Conservation (phyloP, 2,329 filamentous ascomycete species). For the Alternaria longipes region DNA sequence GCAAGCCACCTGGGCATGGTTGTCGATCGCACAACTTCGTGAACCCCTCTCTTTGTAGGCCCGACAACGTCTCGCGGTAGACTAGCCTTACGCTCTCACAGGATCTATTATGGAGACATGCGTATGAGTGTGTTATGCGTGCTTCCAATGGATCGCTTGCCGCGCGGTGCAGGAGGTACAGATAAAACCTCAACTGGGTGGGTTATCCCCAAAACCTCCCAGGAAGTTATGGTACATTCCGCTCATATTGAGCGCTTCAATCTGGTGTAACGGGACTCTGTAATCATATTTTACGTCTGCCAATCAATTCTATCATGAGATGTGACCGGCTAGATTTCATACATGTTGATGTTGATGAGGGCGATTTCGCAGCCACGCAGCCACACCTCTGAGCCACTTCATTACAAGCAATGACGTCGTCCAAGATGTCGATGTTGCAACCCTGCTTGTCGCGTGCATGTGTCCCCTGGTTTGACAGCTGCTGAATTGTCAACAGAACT, state of each 20-base stretch:
- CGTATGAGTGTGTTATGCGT: neutral
- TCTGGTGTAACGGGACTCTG: accelerated
- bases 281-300: neutral
- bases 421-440: neutral
- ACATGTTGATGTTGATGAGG: neutral
- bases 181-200: neutral
- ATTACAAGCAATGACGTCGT: constrained; percentile 18
- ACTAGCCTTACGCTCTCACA: neutral
- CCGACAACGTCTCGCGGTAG: accelerated
- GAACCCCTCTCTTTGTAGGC: neutral
- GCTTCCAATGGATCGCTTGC: neutral
- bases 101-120: neutral
- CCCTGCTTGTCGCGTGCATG: constrained; percentile 19
- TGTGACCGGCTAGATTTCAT: neutral
- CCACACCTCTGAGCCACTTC: constrained; percentile 17
- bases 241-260: too few species aligned
- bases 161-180: neutral
- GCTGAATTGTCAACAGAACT: constrained; percentile 4
- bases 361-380: constrained; percentile 4
- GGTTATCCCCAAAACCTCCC: neutral
- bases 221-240: neutral
- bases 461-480: constrained; percentile 1
- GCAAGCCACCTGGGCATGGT: neutral
- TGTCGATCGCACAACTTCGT: neutral
- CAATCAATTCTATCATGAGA: neutral